A percentile compares a stretch with the other conserved stretches of the same genome.
Conservation (phyloP, 202 grass and related monocot species). For the Dendrocalamus latiflorus region DNA sequence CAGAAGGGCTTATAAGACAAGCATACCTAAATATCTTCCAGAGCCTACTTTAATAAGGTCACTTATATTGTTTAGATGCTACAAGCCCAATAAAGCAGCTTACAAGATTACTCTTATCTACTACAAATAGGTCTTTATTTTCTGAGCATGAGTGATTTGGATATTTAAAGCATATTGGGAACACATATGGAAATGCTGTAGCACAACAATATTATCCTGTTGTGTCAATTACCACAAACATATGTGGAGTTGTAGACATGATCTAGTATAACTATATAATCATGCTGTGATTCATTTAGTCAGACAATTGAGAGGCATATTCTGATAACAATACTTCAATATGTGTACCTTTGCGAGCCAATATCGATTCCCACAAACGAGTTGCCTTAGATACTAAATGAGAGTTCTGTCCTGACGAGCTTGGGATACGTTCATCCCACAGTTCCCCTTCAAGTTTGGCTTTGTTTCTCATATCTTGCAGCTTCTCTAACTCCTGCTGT, state of each 20-base stretch:
- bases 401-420: constrained; percentile 77
- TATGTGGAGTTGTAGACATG: neutral
- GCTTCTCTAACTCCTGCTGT: too few relatives aligned
- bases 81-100: neutral
- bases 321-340: constrained; percentile 3
- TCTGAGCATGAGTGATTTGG: neutral
- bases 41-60: neutral
- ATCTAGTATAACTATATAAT: too few relatives aligned
- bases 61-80: neutral
- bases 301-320: constrained; percentile 21
- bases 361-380: too few relatives aligned
- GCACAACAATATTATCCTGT: neutral
- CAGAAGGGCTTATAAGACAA: neutral
- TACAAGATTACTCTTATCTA: neutral
- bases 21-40: neutral
- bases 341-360: constrained; percentile 81
- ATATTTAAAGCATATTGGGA: neutral
- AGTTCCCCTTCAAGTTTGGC: constrained; percentile 85
- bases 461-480: too few relatives aligned
- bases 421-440: constrained; percentile 84
- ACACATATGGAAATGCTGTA: neutral
- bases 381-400: constrained; percentile 90
- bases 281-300: neutral
- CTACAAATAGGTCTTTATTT: neutral
- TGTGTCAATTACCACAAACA: neutral